Base-by-base conservation (phyloP, 495 filamentous ascomycete species). In the Thermothielavioides terrestris region DNA sequence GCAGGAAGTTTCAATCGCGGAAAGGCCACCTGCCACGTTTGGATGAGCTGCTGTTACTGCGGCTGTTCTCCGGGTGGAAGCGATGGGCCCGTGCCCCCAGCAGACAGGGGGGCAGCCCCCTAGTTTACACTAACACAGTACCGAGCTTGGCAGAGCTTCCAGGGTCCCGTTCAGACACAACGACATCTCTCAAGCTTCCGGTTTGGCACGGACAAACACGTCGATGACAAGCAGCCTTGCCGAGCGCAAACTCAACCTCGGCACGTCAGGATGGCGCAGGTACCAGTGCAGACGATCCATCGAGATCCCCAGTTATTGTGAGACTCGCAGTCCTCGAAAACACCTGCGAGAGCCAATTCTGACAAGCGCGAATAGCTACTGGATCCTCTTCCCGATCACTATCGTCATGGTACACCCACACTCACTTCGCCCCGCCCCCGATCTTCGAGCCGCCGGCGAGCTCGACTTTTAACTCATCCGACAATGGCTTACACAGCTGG, bases 231-330 rank as follows among this genome's bases (percentile, higher is more conserved):
- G 32, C 46, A 27, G 27, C 36, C 11, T 36, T 38, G 15, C 5
- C 36, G 34, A 32, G 20, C 36, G 17, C 54, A 44, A 34, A 26
- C 31, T n/a, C 32, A 14, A 35, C 20, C 43, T 43, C 36, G 9
- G 21, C 30, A 43, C 41, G 34, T 28, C 60, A 77, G 35, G 11
- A 98, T 98, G 94, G 85, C 87, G 53, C 85, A 89, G 74, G 77
- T 86, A 55, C 77, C 85, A 52, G 80, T 85, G 55, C 92, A 98
- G 74, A 89, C 89, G 71, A 96, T 98, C 82, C 86, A 92, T 74
- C 73, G 92, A 78, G 92, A 98, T 89, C 94, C 92, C 58, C 91
- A 95, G 66, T 78, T 98, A 53, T 95, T 97, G 92, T 96, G 78
- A 59, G 45, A 40, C 18, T n/a, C 39, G 23, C 11, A 10, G 15